Conservation (phyloP, 495 filamentous ascomycete genomes). For the Monascus purpureus region DNA sequence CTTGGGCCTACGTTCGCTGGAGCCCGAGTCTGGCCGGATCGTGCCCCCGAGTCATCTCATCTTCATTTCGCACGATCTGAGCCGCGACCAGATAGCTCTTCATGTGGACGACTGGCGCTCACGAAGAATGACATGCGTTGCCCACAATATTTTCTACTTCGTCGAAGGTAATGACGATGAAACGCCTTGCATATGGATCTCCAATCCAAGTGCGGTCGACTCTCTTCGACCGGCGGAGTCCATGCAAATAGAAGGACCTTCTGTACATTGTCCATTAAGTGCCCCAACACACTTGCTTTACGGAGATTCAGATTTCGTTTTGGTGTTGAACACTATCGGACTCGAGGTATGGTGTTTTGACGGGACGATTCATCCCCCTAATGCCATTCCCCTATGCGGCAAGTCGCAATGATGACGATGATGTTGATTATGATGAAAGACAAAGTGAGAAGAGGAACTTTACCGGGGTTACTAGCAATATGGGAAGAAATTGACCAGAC, state of each 20-base stretch:
- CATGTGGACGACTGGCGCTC: not conserved
- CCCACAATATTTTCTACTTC: constrained; percentile 8
- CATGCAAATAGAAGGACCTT: not conserved
- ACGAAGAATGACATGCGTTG: constrained; percentile 5
- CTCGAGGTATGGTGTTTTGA: constrained; percentile 9
- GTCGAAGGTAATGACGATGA: constrained; percentile 9
- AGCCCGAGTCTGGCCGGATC: too few species aligned
- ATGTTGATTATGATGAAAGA: too few species aligned
- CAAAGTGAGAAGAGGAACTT: too few species aligned
- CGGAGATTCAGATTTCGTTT: constrained; percentile 8
- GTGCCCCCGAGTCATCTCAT: not conserved
- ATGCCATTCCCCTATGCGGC: constrained; percentile 11
- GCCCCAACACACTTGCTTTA: not conserved
- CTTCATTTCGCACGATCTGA: not conserved
- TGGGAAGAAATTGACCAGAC: too few species aligned
- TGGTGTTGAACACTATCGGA: constrained; percentile 6
- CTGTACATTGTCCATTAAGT: not conserved
- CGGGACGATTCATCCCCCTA: constrained; percentile 3
- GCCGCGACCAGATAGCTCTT: not conserved
- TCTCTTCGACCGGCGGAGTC: too few species aligned
- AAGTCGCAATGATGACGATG: too few species aligned
- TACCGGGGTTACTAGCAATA: too few species aligned
- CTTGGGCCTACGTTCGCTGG: not conserved
- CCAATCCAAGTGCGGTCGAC: constrained; percentile 6
- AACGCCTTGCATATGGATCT: constrained; percentile 9